Base-by-base conservation (phyloP, 1,284 basidiomycete genomes). In the Tilletia walkeri region DNA sequence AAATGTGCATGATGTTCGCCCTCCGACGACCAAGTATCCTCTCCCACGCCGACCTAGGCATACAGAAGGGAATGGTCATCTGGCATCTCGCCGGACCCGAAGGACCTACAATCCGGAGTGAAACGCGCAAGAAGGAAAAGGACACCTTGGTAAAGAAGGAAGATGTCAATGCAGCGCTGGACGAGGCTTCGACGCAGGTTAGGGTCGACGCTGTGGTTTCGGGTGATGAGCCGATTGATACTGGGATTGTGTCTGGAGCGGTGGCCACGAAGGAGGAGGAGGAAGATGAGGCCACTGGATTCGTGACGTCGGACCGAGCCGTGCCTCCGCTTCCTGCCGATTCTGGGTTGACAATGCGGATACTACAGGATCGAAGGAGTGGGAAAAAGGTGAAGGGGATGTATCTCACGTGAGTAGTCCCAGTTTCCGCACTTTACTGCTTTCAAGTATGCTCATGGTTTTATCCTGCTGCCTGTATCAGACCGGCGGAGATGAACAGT, bases 1-100 rank as follows among this genome's bases (percentile, higher is more conserved):
- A 83, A 69, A 83, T 83, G 81, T 72, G 81, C 18, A 74, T 83
- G 41, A 82, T 83, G 76, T 83, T 83, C 68, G 80, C 81, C 16
- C 71, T 82, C 71, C 75, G 80, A 56, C 73, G 73, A 50, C 78
- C 80, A 18, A 70, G 82, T 63, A 74, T 83, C 7, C 72, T 83
- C 10, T 80, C 81, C 5, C 76, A 76, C 36, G 80, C 76, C 16
- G 81, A 83, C 65, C 73, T 83, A 3, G 81, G 81, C 38, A 77
- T 83, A 20, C 81, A 83, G 71, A 75, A 77, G 41, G 81, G 81
- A 16, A 80, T 83, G 75, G 72, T 82, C 65, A 69, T 76, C 24
- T 70, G 84, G 71, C 77, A 75, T 69, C 65, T 75, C 34, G 67
- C 75, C 66, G 79, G 79, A 36, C 53, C 77, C 1, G 53, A 71